Base-by-base conservation (phyloP, 257 asterid species). In the Penstemon eatonii region DNA sequence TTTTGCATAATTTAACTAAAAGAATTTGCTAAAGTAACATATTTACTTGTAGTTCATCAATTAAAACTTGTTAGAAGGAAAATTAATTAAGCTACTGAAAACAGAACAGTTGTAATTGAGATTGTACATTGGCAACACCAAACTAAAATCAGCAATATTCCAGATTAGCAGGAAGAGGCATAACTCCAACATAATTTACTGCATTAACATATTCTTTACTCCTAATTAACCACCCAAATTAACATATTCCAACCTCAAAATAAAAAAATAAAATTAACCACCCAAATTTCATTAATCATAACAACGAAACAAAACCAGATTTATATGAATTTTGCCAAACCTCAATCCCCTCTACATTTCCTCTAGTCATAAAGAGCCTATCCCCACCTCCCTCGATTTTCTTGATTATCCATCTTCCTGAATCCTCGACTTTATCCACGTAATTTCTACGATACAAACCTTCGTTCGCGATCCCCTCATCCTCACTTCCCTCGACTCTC, bases 361-460 rank as follows among this genome's bases (percentile, higher is more conserved):
- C 96, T 73, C 97, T 79, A 38, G 85, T 84, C 66, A 94, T 85
- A 60, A 88, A 94, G 1, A 94, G 82, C 75, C 99, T 79, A 79
- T 94, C 90, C 8, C 99, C 95, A 12, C 96, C 99, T 12, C 96
- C 96, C 65, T 83, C 97, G 4, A 94, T 83, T 76, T 89, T 94
- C 83, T 76, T 86, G 70, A 94, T 82, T 38, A 67, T 44, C 55
- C 99, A 96, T 75, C 99, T 76, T 70, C 79, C 76, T 0, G 92
- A 80, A 81, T 94, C 95, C 81, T 77, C 85, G 33, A 69, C 65
- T 76, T 88, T 90, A 82, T 92, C 93, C 63, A 92, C 83, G 73
- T 79, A 85, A 75, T 92, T 92, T 88, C 96, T 86, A 56, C 98
- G 82, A 54, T 82, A 86, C 79, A 81, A 72, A 38, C 79, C 96